These are phyloP conservation scores for Houttuynia cordata DNA, from an alignment of 164 flowering plant genomes.

Conservation along the genomic window DNA sequence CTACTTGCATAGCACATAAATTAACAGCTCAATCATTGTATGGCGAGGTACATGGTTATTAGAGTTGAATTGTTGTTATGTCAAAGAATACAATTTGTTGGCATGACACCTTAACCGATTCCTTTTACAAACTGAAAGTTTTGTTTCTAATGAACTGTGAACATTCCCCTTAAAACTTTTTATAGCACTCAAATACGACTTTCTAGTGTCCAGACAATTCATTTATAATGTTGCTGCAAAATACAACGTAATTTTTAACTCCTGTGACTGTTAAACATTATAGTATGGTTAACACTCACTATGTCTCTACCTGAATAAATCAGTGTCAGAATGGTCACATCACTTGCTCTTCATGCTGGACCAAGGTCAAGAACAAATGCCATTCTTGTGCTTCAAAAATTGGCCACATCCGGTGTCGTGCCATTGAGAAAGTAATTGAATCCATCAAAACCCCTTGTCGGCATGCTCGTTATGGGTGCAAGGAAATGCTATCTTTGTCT, in stretches of 20 bases:
- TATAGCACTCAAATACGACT: no score
- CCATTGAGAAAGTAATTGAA: constrained; percentile 76
- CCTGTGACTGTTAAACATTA: no score
- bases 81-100: no score
- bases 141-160: no score
- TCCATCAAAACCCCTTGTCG: constrained; percentile 35
- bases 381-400: constrained; percentile 49
- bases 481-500: constrained; percentile 21
- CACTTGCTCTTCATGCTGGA: constrained; percentile 67
- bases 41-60: no score
- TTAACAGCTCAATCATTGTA: no score
- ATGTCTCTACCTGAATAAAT: neutral
- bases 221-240: neutral
- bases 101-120: no score
- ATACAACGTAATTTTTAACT: neutral
- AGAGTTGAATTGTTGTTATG: no score
- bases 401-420: constrained; percentile 59
- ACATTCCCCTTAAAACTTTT: no score
- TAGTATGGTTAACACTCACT: neutral
- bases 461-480: constrained; percentile 35
- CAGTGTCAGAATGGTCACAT: constrained; percentile 86
- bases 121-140: no score
- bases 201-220: no score
- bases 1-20: no score
- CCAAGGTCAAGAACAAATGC: constrained; percentile 39